A percentile compares a stretch with the other conserved stretches of the same genome.
These are phyloP conservation scores for Xylaria sp. DNA, from an alignment of 2,329 filamentous ascomycete species.

Conservation along the genomic window DNA sequence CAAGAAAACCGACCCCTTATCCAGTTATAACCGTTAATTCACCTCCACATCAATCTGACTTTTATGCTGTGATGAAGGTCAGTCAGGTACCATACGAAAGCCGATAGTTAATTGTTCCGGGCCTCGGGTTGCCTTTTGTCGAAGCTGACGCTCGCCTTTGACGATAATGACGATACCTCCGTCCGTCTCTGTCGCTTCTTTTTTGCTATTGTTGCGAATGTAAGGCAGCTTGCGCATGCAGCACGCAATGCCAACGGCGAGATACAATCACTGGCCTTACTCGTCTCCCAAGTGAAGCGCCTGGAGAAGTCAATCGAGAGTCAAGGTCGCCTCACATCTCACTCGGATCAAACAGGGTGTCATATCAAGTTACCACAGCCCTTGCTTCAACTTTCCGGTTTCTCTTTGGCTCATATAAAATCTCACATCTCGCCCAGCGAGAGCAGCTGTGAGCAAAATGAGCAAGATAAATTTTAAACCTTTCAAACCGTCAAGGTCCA, in stretches of 20 bases:
- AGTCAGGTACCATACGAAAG: not conserved
- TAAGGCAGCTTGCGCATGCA: slow-evolving; percentile 3
- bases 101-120: not conserved
- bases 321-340: not conserved
- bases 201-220: not conserved
- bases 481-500: slow-evolving; percentile 31
- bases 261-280: slow-evolving; percentile 17
- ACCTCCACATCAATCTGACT: slow-evolving; percentile 8
- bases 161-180: slow-evolving; percentile 5
- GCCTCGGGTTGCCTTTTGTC: not conserved
- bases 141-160: slow-evolving; percentile 8
- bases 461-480: slow-evolving; percentile 30
- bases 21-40: slow-evolving; percentile 29
- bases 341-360: slow-evolving; percentile 1
- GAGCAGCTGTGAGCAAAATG: not conserved
- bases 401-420: slow-evolving; percentile 3
- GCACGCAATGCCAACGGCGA: slow-evolving; percentile 27
- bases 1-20: slow-evolving; percentile 22
- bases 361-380: not conserved
- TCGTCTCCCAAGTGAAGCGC: slow-evolving; percentile 25
- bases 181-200: slow-evolving; percentile 11
- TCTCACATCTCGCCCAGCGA: not conserved
- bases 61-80: slow-evolving; percentile 18
- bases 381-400: not conserved
- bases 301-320: slow-evolving; percentile 13